These are phyloP conservation scores for Candida sanyaensis DNA, from an alignment of 1,139 yeast genomes.

Conservation along the genomic window DNA sequence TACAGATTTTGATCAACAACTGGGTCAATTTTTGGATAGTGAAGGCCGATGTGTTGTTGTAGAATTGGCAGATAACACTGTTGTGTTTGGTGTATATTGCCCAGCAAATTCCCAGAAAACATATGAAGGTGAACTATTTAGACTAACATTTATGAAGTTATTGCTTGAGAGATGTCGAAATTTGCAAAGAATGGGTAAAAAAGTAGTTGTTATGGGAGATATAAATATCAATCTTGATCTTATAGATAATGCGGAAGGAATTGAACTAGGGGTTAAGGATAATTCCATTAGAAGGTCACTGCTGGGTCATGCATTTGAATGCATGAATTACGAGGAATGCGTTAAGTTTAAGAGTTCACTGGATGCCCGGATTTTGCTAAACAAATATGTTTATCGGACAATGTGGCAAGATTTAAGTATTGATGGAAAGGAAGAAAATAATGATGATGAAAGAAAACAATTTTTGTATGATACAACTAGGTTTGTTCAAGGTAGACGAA, in stretches of 20 bases:
- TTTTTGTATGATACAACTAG: slow-evolving; percentile 70
- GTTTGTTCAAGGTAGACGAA: slow-evolving; percentile 51
- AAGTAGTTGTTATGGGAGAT: slow-evolving; percentile 84
- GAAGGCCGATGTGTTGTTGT: slow-evolving; percentile 83
- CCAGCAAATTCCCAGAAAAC: slow-evolving; percentile 84
- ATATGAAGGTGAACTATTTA: slow-evolving; percentile 66
- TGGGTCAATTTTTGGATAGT: slow-evolving; percentile 59
- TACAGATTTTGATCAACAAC: slow-evolving; percentile 40
- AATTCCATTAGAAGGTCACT: slow-evolving; percentile 20
- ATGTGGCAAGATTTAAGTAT: slow-evolving; percentile 12
- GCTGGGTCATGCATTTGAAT: slow-evolving; percentile 43
- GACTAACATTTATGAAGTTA: slow-evolving; percentile 57
- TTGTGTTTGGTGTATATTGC: slow-evolving; percentile 79
- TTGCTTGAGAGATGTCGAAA: slow-evolving; percentile 62
- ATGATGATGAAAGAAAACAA: slow-evolving; percentile 13
- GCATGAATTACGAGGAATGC: slow-evolving; percentile 36
- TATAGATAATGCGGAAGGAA: slow-evolving; percentile 78
- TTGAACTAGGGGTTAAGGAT: slow-evolving; percentile 43
- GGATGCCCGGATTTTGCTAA: slow-evolving; percentile 45
- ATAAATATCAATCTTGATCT: slow-evolving; percentile 78
- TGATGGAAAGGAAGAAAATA: slow-evolving; percentile 1
- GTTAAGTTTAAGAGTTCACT: slow-evolving; percentile 42
- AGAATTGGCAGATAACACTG: slow-evolving; percentile 65
- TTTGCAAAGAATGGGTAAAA: slow-evolving; percentile 54
- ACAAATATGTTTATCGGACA: slow-evolving; percentile 31